These are phyloP conservation scores for Mangifera indica DNA, from an alignment of 345 rosid genomes.

Conservation along the genomic window DNA sequence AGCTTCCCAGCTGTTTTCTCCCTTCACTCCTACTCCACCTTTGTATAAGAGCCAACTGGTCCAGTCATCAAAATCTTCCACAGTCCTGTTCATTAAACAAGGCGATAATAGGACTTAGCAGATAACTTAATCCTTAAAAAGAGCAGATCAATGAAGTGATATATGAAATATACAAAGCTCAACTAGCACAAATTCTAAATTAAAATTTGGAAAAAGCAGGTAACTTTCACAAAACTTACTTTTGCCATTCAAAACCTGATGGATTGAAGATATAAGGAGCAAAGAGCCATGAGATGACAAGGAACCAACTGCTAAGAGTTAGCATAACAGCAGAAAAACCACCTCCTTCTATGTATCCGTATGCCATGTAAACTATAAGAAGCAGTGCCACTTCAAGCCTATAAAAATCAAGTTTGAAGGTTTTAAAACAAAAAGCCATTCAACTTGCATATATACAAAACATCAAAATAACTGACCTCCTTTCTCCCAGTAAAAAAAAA, in stretches of 20 bases:
- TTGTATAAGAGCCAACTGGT: slow-evolving; percentile 92
- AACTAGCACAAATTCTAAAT: not conserved
- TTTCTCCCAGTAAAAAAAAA: not conserved
- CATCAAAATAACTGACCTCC: not conserved
- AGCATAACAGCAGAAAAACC: slow-evolving; percentile 71
- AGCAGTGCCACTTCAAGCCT: slow-evolving; percentile 97
- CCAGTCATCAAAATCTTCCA: slow-evolving; percentile 98
- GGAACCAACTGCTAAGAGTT: slow-evolving; percentile 96
- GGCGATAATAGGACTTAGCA: not conserved
- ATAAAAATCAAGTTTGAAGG: slow-evolving; percentile 25
- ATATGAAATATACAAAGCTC: not conserved
- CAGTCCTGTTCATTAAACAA: slow-evolving; percentile 62
- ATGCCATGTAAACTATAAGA: slow-evolving; percentile 89
- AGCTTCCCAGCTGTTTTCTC: slow-evolving; percentile 97
- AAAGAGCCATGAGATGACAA: slow-evolving; percentile 95
- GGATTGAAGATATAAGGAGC: slow-evolving; percentile 99
- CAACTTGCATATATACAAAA: not conserved
- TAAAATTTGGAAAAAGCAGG: not conserved
- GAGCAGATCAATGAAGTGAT: not conserved
- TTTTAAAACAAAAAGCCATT: slow-evolving; percentile 16
- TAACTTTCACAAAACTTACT: slow-evolving; percentile 46
- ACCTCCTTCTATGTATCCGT: slow-evolving; percentile 78
- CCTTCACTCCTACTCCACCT: slow-evolving; percentile 99
- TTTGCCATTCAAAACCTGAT: slow-evolving; percentile 99
- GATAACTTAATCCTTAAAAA: not conserved